Evolutionary conservation across 106 monocot genomes (phyloP).

Genomic region (Dendrobium catenatum): DNA sequence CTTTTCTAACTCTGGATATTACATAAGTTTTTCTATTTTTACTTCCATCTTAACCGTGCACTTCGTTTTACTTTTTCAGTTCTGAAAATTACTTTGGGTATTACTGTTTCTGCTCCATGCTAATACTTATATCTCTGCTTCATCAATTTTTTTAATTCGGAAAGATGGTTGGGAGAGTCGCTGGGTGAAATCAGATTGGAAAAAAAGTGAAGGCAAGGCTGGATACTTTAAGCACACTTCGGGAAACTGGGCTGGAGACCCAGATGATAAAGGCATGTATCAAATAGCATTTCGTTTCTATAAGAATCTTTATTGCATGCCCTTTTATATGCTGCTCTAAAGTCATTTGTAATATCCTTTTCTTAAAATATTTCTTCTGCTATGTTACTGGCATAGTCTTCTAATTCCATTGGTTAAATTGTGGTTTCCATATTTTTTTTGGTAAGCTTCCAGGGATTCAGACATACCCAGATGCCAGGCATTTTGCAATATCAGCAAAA

Average conservation of each 20-base stretch:
- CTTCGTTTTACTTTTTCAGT: background rate
- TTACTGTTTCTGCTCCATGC: background rate
- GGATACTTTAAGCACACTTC: slow-evolving; percentile 90
- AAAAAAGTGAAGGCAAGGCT: slow-evolving; percentile 96
- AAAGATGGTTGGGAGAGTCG: slow-evolving; percentile 85
- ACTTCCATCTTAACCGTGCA: background rate
- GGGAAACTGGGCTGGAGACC: slow-evolving; percentile 90
- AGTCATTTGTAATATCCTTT: background rate
- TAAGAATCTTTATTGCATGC: background rate
- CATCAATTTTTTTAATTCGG: background rate
- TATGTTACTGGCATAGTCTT: background rate
- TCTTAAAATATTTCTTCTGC: background rate
- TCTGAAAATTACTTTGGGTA: no score
- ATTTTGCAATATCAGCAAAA: slow-evolving; percentile 90
- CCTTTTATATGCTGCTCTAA: background rate
- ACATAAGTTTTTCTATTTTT: background rate
- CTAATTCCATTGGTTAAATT: background rate
- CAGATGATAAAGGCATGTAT: slow-evolving; percentile 85
- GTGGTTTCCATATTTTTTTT: background rate
- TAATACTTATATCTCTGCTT: background rate
- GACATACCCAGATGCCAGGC: slow-evolving; percentile 70
- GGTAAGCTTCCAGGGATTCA: slow-evolving; percentile 54
- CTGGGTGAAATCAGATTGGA: slow-evolving; percentile 99
- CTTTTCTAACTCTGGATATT: background rate
- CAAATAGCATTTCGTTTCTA: background rate